phyloP scores from a whole-genome alignment of 2,329 filamentous ascomycete species.

The Didymella lethalis region DNA sequence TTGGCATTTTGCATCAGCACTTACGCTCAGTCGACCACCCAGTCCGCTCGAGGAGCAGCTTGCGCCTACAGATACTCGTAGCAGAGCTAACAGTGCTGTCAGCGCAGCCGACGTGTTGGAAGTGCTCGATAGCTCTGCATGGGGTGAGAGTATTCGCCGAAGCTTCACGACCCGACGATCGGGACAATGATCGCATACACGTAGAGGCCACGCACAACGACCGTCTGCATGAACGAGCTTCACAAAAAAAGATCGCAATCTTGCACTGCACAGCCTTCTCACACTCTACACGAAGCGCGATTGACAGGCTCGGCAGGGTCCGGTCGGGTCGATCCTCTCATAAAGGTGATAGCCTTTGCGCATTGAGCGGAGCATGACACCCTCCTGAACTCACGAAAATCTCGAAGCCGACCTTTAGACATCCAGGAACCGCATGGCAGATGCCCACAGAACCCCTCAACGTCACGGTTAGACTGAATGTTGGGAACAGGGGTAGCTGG shows the following conservation, averaged over 20 bases:
- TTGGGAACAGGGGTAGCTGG: slow-evolving; percentile 29
- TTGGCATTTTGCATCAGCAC: slow-evolving; percentile 58
- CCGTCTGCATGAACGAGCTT: background rate
- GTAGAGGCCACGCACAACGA: background rate
- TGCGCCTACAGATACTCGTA: slow-evolving; percentile 56
- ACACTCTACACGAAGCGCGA: slow-evolving; percentile 17
- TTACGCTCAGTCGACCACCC: slow-evolving; percentile 51
- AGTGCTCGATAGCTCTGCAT: slow-evolving; percentile 86
- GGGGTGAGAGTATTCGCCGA: slow-evolving; percentile 90
- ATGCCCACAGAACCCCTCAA: slow-evolving; percentile 6
- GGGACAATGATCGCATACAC: slow-evolving; percentile 10
- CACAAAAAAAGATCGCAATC: background rate
- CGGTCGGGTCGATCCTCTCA: slow-evolving; percentile 13
- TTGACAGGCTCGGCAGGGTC: slow-evolving; percentile 12
- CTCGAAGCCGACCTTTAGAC: background rate
- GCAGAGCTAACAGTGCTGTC: slow-evolving; percentile 72
- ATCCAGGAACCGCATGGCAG: slow-evolving; percentile 18
- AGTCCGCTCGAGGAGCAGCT: slow-evolving; percentile 46
- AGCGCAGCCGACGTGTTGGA: slow-evolving; percentile 81
- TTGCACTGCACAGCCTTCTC: background rate
- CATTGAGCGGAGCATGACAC: slow-evolving; percentile 5
- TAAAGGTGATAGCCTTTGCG: slow-evolving; percentile 1
- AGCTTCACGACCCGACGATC: slow-evolving; percentile 75
- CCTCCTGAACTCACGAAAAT: slow-evolving; percentile 12
- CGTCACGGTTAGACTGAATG: slow-evolving; percentile 33